Evolutionary conservation across 345 rosid species (phyloP).

Genomic region (Salix viminalis): DNA sequence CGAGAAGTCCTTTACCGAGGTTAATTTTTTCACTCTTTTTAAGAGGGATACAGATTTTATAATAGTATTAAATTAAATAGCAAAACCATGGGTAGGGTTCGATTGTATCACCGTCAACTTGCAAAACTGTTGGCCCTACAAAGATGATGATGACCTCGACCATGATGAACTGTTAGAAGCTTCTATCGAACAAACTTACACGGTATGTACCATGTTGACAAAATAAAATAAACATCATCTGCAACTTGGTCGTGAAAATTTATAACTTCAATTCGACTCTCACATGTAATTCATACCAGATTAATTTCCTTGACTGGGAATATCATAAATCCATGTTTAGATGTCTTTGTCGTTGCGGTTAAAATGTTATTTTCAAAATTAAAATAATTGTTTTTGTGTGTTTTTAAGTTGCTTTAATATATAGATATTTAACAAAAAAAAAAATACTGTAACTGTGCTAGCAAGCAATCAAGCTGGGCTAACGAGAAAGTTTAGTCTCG

Average conservation of each 20-base stretch:
- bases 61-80: background rate
- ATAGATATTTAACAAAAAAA: too few species aligned
- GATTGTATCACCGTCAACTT: background rate
- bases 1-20: background rate
- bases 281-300: background rate
- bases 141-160: background rate
- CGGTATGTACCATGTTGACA: background rate
- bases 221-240: background rate
- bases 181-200: background rate
- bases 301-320: constrained; percentile 17
- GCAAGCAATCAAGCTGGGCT: constrained; percentile 1
- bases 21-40: background rate
- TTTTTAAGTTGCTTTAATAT: too few species aligned
- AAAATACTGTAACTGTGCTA: too few species aligned
- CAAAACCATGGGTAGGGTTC: constrained; percentile 13
- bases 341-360: too few species aligned
- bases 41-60: background rate
- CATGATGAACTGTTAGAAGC: background rate
- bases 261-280: background rate
- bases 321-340: background rate
- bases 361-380: too few species aligned
- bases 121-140: background rate
- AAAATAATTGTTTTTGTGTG: too few species aligned
- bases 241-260: constrained; percentile 18
- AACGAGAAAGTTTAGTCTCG: background rate